Evolutionary conservation across 441 rosid species (phyloP).

Genomic region (Adansonia grandidieri): DNA sequence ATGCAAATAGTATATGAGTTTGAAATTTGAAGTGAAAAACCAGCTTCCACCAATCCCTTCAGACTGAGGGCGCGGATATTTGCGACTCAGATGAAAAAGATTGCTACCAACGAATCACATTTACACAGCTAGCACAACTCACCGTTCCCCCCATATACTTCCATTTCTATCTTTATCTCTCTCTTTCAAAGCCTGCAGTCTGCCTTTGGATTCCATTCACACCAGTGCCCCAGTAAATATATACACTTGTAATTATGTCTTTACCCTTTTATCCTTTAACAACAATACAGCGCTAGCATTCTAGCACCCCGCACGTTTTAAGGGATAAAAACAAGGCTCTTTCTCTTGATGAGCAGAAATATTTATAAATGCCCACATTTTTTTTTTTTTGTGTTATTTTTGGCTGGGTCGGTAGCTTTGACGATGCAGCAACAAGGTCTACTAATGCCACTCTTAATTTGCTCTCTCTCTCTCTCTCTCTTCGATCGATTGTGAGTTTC

Average conservation of each 20-base stretch:
- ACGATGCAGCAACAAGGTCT: slow-evolving; percentile 29
- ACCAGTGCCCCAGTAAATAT: slow-evolving; percentile 16
- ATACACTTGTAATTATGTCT: too few species aligned
- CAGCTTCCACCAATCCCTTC: slow-evolving; percentile 54
- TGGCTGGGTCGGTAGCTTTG: neutral
- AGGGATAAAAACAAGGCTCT: slow-evolving; percentile 23
- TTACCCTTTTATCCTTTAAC: slow-evolving; percentile 17
- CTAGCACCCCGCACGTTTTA: slow-evolving; percentile 24
- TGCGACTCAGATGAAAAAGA: slow-evolving; percentile 24
- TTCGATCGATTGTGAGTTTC: too few species aligned
- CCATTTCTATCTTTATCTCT: neutral
- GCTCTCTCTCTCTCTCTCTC: neutral
- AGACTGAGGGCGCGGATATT: slow-evolving; percentile 24
- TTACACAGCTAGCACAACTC: slow-evolving; percentile 22
- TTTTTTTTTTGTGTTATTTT: neutral
- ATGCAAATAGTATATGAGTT: too few species aligned
- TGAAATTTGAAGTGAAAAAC: neutral
- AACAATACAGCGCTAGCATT: neutral
- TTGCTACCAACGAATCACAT: slow-evolving; percentile 38
- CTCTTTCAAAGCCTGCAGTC: neutral
- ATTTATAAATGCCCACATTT: neutral
- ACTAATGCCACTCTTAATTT: neutral
- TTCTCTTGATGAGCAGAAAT: neutral
- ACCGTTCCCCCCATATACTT: neutral
- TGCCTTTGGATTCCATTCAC: slow-evolving; percentile 61